Evolutionary conservation across 257 asterid species (phyloP), one percentile per base, ranked within the genome.

Genomic region (Penstemon eatonii): DNA sequence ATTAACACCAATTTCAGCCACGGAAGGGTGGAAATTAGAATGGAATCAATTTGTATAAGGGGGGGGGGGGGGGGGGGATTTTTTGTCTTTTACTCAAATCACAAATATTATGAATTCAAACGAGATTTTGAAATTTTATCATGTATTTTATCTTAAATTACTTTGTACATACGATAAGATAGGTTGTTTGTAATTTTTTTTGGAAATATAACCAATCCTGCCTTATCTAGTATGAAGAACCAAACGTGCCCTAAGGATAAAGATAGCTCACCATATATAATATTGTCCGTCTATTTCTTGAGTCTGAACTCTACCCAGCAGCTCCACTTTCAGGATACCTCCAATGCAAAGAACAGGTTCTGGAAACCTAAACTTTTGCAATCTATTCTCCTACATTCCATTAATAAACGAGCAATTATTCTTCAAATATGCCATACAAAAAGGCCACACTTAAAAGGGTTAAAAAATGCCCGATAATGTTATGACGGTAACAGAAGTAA

Each of bases 251-350:
- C 2, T 49, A 13, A 62, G 58, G 51, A 56, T 50, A 51, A 39
- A 33, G 67, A 57, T 33, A 41, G 45, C 85, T 87, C 58, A 89
- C 98, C 98, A 87, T 70, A 89, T 79, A 63, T 89, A 91, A 76
- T 84, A 92, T 40, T 78, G 78, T 44, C 79, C 82, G 54, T 92
- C 98, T 78, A 79, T 40, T 64, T 84, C 87, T 82, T 92, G 98
- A 64, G 81, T 85, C 72, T 92, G 96, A 67, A 86, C 84, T 77
- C 98, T 80, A 69, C 98, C 98, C 78, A 91, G 62, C 11, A 91
- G 85, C 81, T 91, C 92, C 47, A 91, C 83, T 75, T 79, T 83
- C 80, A 91, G 75, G 76, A 87, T 72, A 47, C 92, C 98, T 19
- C 98, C 98, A 3, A 91, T 58, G 73, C 92, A 86, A 44, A 89